A percentile compares a stretch with the other conserved stretches of the same genome.
Evolutionary conservation across 208 protist species (phyloP).

Genomic region (Trypanosoma caninum): DNA sequence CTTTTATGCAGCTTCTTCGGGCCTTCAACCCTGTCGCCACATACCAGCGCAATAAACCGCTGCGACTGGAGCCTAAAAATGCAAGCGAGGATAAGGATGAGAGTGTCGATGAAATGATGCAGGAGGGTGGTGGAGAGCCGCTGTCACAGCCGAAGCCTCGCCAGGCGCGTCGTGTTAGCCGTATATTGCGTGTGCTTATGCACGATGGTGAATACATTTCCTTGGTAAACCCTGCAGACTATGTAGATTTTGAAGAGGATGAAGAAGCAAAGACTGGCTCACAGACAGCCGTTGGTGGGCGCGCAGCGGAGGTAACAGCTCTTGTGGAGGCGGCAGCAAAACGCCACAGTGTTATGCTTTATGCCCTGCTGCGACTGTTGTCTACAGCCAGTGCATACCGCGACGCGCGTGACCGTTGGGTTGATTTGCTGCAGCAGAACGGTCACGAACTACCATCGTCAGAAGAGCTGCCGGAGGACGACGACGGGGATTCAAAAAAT

Average conservation of each 20-base stretch:
- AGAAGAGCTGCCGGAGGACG: slow-evolving; percentile 68
- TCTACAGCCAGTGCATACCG: slow-evolving; percentile 62
- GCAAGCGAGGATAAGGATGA: slow-evolving; percentile 17
- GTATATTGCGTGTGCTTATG: slow-evolving; percentile 60
- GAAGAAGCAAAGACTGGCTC: slow-evolving; percentile 36
- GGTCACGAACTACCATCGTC: slow-evolving; percentile 34
- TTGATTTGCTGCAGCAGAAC: slow-evolving; percentile 36
- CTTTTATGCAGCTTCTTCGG: slow-evolving; percentile 61
- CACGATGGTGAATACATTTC: slow-evolving; percentile 67
- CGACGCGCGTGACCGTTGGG: slow-evolving; percentile 54
- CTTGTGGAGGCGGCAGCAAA: slow-evolving; percentile 47
- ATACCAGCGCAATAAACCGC: slow-evolving; percentile 46
- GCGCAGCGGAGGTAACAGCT: slow-evolving; percentile 26
- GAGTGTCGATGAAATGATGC: slow-evolving; percentile 16
- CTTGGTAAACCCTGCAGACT: slow-evolving; percentile 44
- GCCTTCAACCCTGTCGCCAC: slow-evolving; percentile 75
- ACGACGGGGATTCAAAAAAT: slow-evolving; percentile 61
- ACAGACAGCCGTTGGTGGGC: slow-evolving; percentile 26
- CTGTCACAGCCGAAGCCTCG: slow-evolving; percentile 57
- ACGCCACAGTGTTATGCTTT: slow-evolving; percentile 59
- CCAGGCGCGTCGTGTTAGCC: slow-evolving; percentile 63
- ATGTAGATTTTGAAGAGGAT: slow-evolving; percentile 42
- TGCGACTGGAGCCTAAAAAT: slow-evolving; percentile 43
- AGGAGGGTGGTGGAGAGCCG: slow-evolving; percentile 28
- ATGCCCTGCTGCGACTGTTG: slow-evolving; percentile 55